Evolutionary conservation across 768 basidiomycete genomes (phyloP).

Genomic region (Lactarius sanguifluus): DNA sequence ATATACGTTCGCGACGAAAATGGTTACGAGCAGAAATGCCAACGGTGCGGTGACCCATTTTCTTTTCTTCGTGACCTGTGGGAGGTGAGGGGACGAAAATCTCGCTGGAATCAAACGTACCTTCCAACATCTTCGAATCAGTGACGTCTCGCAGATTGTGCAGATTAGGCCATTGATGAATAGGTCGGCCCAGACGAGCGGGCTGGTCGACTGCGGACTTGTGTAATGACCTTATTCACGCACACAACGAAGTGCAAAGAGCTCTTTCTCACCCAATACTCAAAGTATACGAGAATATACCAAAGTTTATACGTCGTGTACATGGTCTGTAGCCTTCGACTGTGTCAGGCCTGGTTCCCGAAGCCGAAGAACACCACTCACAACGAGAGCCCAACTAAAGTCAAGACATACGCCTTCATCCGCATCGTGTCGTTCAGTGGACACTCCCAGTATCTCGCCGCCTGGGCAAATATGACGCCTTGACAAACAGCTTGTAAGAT

Average conservation of each 20-base stretch:
- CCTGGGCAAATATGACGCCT: slow-evolving; percentile 36
- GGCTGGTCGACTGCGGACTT: slow-evolving; percentile 36
- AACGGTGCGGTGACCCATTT: slow-evolving; percentile 41
- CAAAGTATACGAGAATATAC: slow-evolving; percentile 30
- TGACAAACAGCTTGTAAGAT: slow-evolving; percentile 51
- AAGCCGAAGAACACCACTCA: slow-evolving; percentile 33
- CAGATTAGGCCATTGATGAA: slow-evolving; percentile 51
- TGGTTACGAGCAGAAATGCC: slow-evolving; percentile 36
- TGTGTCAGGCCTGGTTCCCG: background rate
- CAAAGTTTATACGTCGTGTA: slow-evolving; percentile 35
- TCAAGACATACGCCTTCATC: slow-evolving; percentile 44
- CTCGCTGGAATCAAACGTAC: slow-evolving; percentile 31
- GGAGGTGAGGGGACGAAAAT: background rate
- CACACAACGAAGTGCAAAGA: background rate
- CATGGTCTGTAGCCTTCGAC: slow-evolving; percentile 32
- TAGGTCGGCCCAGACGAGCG: slow-evolving; percentile 46
- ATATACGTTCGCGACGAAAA: slow-evolving; percentile 42
- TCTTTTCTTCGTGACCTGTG: slow-evolving; percentile 44
- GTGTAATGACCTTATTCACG: slow-evolving; percentile 1
- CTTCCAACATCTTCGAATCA: slow-evolving; percentile 54
- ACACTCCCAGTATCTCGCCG: slow-evolving; percentile 39
- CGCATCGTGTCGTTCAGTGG: slow-evolving; percentile 46
- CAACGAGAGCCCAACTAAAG: slow-evolving; percentile 45
- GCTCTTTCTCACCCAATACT: slow-evolving; percentile 30
- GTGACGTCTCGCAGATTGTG: slow-evolving; percentile 48